Conservation (phyloP, 805 yeast species). For the Brettanomyces custersianus region DNA sequence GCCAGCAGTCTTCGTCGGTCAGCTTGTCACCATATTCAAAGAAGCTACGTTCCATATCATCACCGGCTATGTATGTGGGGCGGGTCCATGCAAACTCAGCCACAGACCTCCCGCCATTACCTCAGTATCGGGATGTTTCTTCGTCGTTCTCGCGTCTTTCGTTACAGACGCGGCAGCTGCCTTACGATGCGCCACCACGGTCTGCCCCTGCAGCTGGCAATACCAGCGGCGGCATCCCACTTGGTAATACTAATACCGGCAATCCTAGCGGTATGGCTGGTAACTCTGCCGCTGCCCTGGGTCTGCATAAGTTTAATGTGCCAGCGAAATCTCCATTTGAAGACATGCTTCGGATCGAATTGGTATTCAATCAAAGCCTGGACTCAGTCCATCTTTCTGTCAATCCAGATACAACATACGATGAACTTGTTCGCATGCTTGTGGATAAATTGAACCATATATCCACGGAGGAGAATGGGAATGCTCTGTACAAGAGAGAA, state of each 20-base stretch:
- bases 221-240: not conserved
- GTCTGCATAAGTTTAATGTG: slow-evolving; percentile 6
- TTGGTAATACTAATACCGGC: not conserved
- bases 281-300: not conserved
- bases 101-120: slow-evolving; percentile 1
- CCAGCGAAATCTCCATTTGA: slow-evolving; percentile 1
- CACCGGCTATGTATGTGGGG: slow-evolving; percentile 11
- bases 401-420: slow-evolving; percentile 23
- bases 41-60: slow-evolving; percentile 6
- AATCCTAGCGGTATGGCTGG: not conserved
- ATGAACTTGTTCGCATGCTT: slow-evolving; percentile 31
- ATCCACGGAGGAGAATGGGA: slow-evolving; percentile 32
- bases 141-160: not conserved
- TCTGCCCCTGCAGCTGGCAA: not conserved
- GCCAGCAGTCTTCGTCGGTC: not conserved
- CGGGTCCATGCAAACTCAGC: not conserved
- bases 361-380: slow-evolving; percentile 35
- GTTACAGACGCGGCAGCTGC: not conserved
- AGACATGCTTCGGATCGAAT: slow-evolving; percentile 18
- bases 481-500: slow-evolving; percentile 16
- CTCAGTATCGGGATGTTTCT: not conserved
- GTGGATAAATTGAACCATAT: slow-evolving; percentile 45
- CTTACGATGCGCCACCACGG: not conserved
- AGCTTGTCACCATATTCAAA: not conserved
- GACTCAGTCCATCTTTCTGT: slow-evolving; percentile 50